Conservation (phyloP, 1,284 basidiomycete species). For the Marasmius fiardii region DNA sequence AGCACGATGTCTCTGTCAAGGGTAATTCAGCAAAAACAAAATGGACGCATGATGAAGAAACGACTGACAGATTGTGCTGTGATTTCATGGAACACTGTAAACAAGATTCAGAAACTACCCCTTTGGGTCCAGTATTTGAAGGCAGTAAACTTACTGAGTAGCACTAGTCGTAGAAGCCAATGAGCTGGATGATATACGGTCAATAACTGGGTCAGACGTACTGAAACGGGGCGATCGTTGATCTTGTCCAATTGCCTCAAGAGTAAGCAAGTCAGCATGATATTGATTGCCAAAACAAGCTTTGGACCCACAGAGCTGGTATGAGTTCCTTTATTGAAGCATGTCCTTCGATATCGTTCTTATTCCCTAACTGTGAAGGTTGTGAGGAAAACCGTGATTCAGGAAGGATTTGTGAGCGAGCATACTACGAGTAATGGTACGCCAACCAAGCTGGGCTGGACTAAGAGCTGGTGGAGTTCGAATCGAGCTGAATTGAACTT, state of each 20-base stretch:
- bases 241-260: slow-evolving; percentile 79
- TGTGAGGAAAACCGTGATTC: slow-evolving; percentile 1
- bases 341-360: slow-evolving; percentile 86
- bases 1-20: slow-evolving; percentile 63
- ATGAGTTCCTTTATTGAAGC: slow-evolving; percentile 87
- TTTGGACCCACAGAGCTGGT: slow-evolving; percentile 60
- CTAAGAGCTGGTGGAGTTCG: slow-evolving; percentile 85
- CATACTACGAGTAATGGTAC: slow-evolving; percentile 86
- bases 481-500: slow-evolving; percentile 87
- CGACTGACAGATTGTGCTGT: slow-evolving; percentile 81
- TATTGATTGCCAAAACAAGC: slow-evolving; percentile 5
- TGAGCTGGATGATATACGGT: slow-evolving; percentile 11
- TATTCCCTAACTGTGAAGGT: slow-evolving; percentile 79
- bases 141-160: slow-evolving; percentile 61
- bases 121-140: slow-evolving; percentile 11
- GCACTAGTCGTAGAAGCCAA: slow-evolving; percentile 44
- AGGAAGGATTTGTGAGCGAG: background rate
- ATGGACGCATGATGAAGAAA: background rate
- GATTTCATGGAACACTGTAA: slow-evolving; percentile 90
- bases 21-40: background rate
- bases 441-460: slow-evolving; percentile 67
- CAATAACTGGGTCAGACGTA: slow-evolving; percentile 36
- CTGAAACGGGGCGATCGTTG: slow-evolving; percentile 80
- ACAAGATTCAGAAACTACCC: background rate
- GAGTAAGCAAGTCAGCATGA: background rate